These are phyloP conservation scores for Arthroderma uncinatum DNA, from an alignment of 2,329 filamentous ascomycete genomes.

Conservation along the genomic window DNA sequence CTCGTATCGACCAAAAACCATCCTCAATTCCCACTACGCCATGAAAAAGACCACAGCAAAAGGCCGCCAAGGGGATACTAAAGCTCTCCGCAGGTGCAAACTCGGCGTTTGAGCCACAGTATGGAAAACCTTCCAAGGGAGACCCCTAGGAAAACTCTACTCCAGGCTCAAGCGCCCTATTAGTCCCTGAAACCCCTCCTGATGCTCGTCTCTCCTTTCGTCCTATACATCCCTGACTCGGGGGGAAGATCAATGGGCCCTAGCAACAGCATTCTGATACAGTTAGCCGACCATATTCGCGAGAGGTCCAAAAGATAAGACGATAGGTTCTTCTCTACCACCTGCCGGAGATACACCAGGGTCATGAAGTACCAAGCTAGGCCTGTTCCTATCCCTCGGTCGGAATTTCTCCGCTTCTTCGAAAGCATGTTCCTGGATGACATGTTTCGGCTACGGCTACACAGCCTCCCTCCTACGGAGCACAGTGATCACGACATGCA, in stretches of 20 bases:
- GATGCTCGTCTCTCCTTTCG: not conserved
- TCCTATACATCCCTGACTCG: not conserved
- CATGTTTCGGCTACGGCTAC: not conserved
- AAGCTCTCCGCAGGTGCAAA: not conserved
- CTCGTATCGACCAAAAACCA: not conserved
- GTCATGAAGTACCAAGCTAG: not conserved
- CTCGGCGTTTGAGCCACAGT: slow-evolving; percentile 1
- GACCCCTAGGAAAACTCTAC: not conserved
- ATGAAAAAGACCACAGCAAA: not conserved
- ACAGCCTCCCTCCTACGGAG: not conserved
- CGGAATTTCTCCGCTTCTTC: not conserved
- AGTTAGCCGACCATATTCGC: too few relatives aligned
- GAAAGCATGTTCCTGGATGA: not conserved
- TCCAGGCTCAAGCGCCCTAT: not conserved
- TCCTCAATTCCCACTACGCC: not conserved
- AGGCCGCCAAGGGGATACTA: not conserved
- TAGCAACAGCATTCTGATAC: not conserved
- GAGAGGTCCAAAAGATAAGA: not conserved
- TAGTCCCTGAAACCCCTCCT: not conserved
- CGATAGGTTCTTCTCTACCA: not conserved
- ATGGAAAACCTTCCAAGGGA: not conserved
- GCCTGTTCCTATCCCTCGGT: not conserved
- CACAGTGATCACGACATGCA: not conserved
- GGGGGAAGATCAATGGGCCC: not conserved
- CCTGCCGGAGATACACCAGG: not conserved